Conservation (phyloP, 1,139 yeast species). For the Meyerozyma elateridarum region DNA sequence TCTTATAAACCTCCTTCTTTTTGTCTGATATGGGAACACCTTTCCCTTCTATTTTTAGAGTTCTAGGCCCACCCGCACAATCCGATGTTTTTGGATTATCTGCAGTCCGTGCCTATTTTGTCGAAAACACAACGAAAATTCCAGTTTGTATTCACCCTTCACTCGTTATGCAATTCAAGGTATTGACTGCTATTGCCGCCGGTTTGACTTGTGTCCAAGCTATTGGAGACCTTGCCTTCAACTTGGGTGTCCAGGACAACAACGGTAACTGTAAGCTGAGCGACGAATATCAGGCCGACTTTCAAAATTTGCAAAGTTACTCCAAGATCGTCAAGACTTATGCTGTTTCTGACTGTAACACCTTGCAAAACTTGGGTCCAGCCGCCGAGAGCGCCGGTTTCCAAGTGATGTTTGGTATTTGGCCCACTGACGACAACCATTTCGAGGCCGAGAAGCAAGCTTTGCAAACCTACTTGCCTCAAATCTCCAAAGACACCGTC, state of each 20-base stretch:
- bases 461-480: constrained; percentile 63
- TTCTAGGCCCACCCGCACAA: constrained; percentile 4
- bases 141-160: constrained; percentile 7
- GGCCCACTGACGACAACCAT: constrained; percentile 85
- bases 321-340: constrained; percentile 69
- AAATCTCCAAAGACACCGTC: constrained; percentile 60
- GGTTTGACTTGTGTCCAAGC: constrained; percentile 35
- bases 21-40: too few species aligned
- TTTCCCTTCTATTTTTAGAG: constrained; percentile 4
- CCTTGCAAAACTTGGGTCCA: constrained; percentile 77
- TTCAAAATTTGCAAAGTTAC: constrained; percentile 50
- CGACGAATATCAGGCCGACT: constrained; percentile 61
- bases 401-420: constrained; percentile 72
- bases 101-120: constrained; percentile 4
- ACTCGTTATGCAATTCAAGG: constrained; percentile 34
- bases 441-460: constrained; percentile 68
- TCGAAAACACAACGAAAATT: constrained; percentile 3
- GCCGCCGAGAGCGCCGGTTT: constrained; percentile 77
- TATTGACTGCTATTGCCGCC: constrained; percentile 34
- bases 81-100: neutral
- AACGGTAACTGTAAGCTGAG: constrained; percentile 69
- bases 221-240: constrained; percentile 59
- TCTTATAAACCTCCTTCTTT: too few species aligned
- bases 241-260: constrained; percentile 72
- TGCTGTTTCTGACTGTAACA: constrained; percentile 85